Evolutionary conservation across 805 yeast species (phyloP), one percentile per base, ranked within the genome.

Genomic region (Metschnikowia lachancei): DNA sequence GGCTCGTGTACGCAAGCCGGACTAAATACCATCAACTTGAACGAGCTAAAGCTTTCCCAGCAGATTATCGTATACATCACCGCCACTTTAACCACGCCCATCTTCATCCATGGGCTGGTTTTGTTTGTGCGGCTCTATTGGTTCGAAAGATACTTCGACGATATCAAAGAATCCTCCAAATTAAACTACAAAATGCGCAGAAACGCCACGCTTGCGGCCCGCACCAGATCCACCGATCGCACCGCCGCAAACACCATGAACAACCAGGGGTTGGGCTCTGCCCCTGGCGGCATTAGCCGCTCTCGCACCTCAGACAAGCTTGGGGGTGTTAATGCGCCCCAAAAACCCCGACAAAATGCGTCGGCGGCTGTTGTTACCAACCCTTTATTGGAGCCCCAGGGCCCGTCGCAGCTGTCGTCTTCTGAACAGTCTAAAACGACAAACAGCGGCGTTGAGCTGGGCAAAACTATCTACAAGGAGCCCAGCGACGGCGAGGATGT

Each of bases 1-100:
- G 92, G 95, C 10, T 81, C 94, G 0, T 67, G 84, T 1, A 89
- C 98, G 1, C 97, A 92, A 61, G 95, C 97, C 0, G 99, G 99
- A 0, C 68, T 94, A 45, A 90, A 89, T 61, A 85, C 97, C 0
- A 72, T 87, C 19, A 80, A 89, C 56, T 53, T 84, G 32, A 88
- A 88, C 61, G 65, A 70, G 0, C 54, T 91, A 46, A 66, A 74
- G 0, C 62, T 86, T 37, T 92, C 84, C 67, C 99, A 94, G 64
- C 98, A 92, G 61, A 77, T 90, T 13, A 71, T 77, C 9, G 64
- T 92, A 2, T 88, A 83, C 60, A 53, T 87, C 11, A 49, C 81
- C 2, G 67, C 91, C 24, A 72, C 81, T 52, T 55, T 89, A 17
- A 78, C 95, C 3, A 90, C 96, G 0, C 98, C 98, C 1, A 87